Base-by-base conservation (phyloP, 129 eudicot genomes). In the Kitagawia praeruptora region DNA sequence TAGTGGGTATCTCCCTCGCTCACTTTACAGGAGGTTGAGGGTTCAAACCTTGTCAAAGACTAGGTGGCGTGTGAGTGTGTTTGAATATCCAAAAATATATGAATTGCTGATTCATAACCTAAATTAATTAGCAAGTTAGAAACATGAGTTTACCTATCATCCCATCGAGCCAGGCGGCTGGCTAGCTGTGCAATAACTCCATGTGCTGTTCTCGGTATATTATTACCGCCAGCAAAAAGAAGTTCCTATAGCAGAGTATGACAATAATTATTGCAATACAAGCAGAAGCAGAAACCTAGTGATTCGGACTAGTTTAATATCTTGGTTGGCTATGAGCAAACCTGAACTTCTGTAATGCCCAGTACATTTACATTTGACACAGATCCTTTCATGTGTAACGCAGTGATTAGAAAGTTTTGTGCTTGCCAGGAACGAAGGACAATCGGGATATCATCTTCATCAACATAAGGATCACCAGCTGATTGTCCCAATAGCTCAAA, bases 291-390 rank as follows among this genome's bases (percentile, higher is more conserved):
- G 16, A 76, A 34, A 38, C 53, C 7, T 49, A 21, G 64, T n/a
- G 7, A 19, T 37, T 41, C 40, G 34, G 9, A 5, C 77, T 21
- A 49, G 12, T 21, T 23, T n/a, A 75, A 31, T 49, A 38, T 34
- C 69, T 47, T 49, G 11, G 6, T 45, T 16, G 21, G 70, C 21
- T 56, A 72, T 31, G 56, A 79, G 75, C 81, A 77, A 71, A 92
- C 98, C 98, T 95, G 98, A 61, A 95, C 98, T 92, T 95, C 98
- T 83, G 90, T 92, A 58, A 95, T 87, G 58, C 97, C 98, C 87
- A 95, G 84, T 70, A 92, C 98, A 84, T 95, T 95, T 84, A 92
- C 79, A 80, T 72, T 86, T 79, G 92, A 76, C 54, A 93, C 85
- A 73, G 82, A 85, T 81, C 98, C 98, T 86, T 95, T 95, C 75